Percentiles rank a stretch among this genome's conserved stretches.
Evolutionary conservation across 2,329 filamentous ascomycete species (phyloP).

Genomic region (Curvularia verruculosa): DNA sequence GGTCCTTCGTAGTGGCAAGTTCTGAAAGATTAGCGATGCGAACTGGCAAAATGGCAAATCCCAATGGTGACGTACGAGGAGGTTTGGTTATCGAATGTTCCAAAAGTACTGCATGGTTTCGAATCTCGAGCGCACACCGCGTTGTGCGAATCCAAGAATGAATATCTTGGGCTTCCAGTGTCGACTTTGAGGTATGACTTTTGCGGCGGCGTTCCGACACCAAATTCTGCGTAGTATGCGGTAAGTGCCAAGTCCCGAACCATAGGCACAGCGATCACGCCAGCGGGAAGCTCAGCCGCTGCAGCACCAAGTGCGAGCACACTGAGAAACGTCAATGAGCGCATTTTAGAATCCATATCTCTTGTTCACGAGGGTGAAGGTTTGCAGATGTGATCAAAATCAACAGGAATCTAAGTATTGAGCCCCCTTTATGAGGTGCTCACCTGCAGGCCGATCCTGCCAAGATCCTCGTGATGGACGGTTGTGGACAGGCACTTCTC

Average conservation of each 20-base stretch:
- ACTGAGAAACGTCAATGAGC: not conserved
- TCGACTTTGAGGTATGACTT: slow-evolving; percentile 1
- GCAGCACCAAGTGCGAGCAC: not conserved
- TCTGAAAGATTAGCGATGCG: not conserved
- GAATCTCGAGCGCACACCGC: not conserved
- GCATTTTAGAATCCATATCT: not conserved
- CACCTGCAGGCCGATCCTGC: not conserved
- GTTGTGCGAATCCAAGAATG: slow-evolving; percentile 1
- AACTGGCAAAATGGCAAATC: not conserved
- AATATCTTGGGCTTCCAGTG: not conserved
- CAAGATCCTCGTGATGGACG: not conserved
- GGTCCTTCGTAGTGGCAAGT: not conserved
- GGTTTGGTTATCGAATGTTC: slow-evolving; percentile 1
- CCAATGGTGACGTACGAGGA: not conserved
- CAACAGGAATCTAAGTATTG: not conserved
- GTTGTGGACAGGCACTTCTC: not conserved
- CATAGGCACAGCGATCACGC: not conserved
- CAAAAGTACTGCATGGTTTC: not conserved
- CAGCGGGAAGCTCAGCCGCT: not conserved
- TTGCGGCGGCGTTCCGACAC: not conserved
- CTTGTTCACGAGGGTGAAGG: not conserved
- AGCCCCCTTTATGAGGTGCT: not conserved
- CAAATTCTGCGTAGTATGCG: slow-evolving; percentile 1
- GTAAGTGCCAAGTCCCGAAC: not conserved
- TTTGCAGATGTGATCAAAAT: not conserved